phyloP scores from a whole-genome alignment of 257 asterid species.

The Gentiana straminea region DNA sequence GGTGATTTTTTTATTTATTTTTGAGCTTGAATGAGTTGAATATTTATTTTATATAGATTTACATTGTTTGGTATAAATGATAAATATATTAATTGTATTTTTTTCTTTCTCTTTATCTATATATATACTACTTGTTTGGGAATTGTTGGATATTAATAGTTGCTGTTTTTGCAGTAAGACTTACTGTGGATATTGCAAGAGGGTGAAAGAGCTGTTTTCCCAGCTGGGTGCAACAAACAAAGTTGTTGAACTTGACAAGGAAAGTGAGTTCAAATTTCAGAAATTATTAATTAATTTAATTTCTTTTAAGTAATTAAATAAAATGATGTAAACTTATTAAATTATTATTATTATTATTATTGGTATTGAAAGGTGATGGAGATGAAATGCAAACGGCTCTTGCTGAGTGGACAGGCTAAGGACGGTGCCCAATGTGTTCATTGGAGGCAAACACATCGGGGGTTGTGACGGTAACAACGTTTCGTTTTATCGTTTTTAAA shows the following conservation, averaged over 20 bases:
- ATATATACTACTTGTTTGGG: background rate
- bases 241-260: constrained; percentile 61
- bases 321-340: background rate
- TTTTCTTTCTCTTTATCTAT: background rate
- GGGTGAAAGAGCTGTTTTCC: constrained; percentile 58
- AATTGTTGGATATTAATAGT: background rate
- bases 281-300: background rate
- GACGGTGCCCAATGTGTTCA: constrained; percentile 77
- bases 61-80: background rate
- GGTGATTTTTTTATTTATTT: too few relatives aligned
- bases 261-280: constrained; percentile 36
- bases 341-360: background rate
- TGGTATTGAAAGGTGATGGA: constrained; percentile 47
- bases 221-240: constrained; percentile 45
- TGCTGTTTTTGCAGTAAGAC: constrained; percentile 44
- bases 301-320: background rate
- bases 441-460: constrained; percentile 74
- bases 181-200: constrained; percentile 52
- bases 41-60: too few relatives aligned
- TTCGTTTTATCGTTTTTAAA: background rate
- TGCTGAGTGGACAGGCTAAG: constrained; percentile 71
- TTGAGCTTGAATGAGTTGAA: too few relatives aligned
- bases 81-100: background rate
- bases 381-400: constrained; percentile 55
- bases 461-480: constrained; percentile 64